phyloP scores from a whole-genome alignment of 2,329 filamentous ascomycete genomes.

The Talaromyces sp. region DNA sequence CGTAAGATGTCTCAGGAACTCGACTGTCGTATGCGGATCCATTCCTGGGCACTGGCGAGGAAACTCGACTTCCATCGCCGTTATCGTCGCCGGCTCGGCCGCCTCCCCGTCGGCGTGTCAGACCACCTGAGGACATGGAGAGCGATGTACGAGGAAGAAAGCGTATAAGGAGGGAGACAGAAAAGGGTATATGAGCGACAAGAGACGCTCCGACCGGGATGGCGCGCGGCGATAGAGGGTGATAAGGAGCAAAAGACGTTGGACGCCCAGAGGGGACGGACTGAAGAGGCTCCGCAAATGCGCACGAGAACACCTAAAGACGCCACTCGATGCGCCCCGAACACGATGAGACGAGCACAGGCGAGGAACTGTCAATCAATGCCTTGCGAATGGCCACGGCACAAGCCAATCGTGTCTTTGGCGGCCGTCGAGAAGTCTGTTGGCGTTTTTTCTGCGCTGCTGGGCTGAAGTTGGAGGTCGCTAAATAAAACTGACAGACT shows the following conservation, averaged over 20 bases:
- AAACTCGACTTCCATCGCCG: conserved; percentile 60
- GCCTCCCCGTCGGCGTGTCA: conserved; percentile 64
- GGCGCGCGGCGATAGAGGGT: not conserved
- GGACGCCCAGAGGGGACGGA: no score
- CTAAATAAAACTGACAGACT: not conserved
- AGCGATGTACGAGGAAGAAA: conserved; percentile 1
- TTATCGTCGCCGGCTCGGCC: conserved; percentile 55
- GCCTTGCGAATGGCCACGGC: not conserved
- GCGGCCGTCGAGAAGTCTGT: not conserved
- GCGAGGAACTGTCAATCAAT: not conserved
- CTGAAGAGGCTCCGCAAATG: conserved; percentile 8
- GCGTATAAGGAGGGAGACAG: conserved; percentile 36
- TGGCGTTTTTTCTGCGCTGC: not conserved
- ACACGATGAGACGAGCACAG: not conserved
- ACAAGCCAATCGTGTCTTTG: conserved; percentile 6
- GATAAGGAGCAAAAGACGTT: not conserved
- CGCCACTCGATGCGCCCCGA: not conserved
- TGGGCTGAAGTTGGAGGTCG: not conserved
- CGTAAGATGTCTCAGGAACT: conserved; percentile 75
- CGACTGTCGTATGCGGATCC: conserved; percentile 52
- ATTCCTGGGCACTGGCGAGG: conserved; percentile 59
- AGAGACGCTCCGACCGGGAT: conserved; percentile 8
- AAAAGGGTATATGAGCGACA: not conserved
- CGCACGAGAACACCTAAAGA: conserved; percentile 10
- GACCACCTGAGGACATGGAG: conserved; percentile 62